Evolutionary conservation across 805 yeast genomes (phyloP).

Genomic region (Candida sakaeoensis): DNA sequence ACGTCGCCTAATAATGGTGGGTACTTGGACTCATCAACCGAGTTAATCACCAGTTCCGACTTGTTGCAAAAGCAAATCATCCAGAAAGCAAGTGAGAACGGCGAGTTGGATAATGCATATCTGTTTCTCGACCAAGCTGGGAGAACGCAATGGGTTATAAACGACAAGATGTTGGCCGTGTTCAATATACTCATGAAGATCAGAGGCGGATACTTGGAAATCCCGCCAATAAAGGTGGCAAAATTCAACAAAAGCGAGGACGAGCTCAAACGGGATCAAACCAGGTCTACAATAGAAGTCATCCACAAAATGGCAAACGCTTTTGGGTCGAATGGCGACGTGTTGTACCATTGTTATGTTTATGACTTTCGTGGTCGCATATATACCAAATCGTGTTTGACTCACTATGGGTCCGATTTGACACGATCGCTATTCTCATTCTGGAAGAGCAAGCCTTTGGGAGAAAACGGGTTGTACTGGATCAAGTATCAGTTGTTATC

Average conservation of each 20-base stretch:
- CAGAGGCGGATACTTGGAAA: constrained; percentile 20
- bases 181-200: constrained; percentile 18
- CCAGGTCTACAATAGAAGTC: constrained; percentile 16
- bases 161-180: constrained; percentile 20
- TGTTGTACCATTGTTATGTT: constrained; percentile 34
- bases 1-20: constrained; percentile 32
- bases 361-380: constrained; percentile 41
- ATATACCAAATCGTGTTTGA: constrained; percentile 36
- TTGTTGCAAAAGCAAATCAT: constrained; percentile 17
- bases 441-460: constrained; percentile 35
- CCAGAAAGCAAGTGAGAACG: constrained; percentile 24
- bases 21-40: constrained; percentile 22
- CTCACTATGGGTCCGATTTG: constrained; percentile 35
- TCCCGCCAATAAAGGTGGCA: constrained; percentile 19
- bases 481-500: constrained; percentile 37
- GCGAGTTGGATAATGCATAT: constrained; percentile 30
- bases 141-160: constrained; percentile 33
- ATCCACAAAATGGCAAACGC: constrained; percentile 22
- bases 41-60: constrained; percentile 19
- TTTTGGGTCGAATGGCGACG: constrained; percentile 29
- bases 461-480: constrained; percentile 35
- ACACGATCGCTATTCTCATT: constrained; percentile 33
- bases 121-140: constrained; percentile 27
- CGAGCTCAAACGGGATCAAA: constrained; percentile 6
- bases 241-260: background rate